phyloP scores from a whole-genome alignment of 1,139 yeast species.

The Saccharomyces hybrid region DNA sequence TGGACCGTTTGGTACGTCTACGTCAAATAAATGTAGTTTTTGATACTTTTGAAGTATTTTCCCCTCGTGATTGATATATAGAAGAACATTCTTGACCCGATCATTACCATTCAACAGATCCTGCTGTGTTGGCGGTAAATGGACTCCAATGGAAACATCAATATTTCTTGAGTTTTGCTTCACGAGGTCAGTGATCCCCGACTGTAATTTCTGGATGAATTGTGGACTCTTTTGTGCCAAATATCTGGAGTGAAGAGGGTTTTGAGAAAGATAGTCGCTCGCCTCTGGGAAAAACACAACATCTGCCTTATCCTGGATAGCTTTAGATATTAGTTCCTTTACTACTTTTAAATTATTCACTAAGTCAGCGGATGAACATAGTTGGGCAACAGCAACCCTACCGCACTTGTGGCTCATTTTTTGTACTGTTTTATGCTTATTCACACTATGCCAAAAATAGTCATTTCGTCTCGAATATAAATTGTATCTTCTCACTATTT shows the following conservation, averaged over 20 bases:
- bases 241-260: slow-evolving; percentile 55
- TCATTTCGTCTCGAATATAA: neutral
- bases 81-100: slow-evolving; percentile 59
- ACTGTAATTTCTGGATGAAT: slow-evolving; percentile 42
- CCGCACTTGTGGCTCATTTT: neutral
- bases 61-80: slow-evolving; percentile 66
- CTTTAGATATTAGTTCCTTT: slow-evolving; percentile 50
- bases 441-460: neutral
- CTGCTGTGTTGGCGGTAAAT: slow-evolving; percentile 48
- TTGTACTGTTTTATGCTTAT: neutral
- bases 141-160: slow-evolving; percentile 68
- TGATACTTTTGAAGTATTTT: slow-evolving; percentile 61
- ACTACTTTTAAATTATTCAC: slow-evolving; percentile 53
- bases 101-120: slow-evolving; percentile 15
- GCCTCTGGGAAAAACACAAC: slow-evolving; percentile 89
- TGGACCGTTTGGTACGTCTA: slow-evolving; percentile 68
- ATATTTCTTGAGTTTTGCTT: slow-evolving; percentile 28
- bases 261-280: slow-evolving; percentile 71
- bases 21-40: slow-evolving; percentile 85
- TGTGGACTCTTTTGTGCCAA: slow-evolving; percentile 40
- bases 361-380: slow-evolving; percentile 65
- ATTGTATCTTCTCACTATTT: neutral
- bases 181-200: slow-evolving; percentile 39
- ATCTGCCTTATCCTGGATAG: slow-evolving; percentile 50
- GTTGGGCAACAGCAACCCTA: slow-evolving; percentile 75